Percentiles rank a stretch among this genome's conserved stretches.
Evolutionary conservation across 2,329 filamentous ascomycete genomes (phyloP).

Genomic region (Alternaria ethzedia): DNA sequence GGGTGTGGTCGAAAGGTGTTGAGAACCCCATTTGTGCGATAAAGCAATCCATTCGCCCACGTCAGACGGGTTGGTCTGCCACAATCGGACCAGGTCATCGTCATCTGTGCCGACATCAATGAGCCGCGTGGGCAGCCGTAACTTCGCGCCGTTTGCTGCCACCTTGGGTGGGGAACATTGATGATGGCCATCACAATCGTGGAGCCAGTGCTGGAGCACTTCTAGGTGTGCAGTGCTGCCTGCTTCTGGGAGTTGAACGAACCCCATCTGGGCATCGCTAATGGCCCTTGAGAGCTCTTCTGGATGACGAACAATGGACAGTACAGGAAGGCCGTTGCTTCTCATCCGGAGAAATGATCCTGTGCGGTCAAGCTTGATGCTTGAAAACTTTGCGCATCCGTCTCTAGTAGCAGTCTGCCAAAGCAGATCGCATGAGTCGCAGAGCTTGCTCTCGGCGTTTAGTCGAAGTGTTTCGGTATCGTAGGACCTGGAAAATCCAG

Average conservation of each 20-base stretch:
- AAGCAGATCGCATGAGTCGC: neutral
- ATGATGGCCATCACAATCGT: conserved; percentile 17
- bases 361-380: neutral
- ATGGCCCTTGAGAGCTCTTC: neutral
- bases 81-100: neutral
- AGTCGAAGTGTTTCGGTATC: no score
- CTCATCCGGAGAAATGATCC: neutral
- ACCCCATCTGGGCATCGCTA: conserved; percentile 12
- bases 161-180: neutral
- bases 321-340: neutral
- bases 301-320: conserved; percentile 1
- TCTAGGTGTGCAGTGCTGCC: conserved; percentile 8
- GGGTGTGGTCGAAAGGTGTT: conserved; percentile 8
- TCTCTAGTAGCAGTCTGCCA: neutral
- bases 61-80: neutral
- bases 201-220: conserved; percentile 14
- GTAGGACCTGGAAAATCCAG: neutral
- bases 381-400: neutral
- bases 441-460: neutral
- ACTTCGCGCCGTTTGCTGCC: no score
- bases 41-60: conserved; percentile 20
- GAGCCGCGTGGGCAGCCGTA: conserved; percentile 11
- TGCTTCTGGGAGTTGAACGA: conserved; percentile 11
- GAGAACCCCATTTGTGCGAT: conserved; percentile 22
- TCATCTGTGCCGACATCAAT: conserved; percentile 13